Evolutionary conservation across 805 yeast genomes (phyloP).

Genomic region (Candida rishiriensis): DNA sequence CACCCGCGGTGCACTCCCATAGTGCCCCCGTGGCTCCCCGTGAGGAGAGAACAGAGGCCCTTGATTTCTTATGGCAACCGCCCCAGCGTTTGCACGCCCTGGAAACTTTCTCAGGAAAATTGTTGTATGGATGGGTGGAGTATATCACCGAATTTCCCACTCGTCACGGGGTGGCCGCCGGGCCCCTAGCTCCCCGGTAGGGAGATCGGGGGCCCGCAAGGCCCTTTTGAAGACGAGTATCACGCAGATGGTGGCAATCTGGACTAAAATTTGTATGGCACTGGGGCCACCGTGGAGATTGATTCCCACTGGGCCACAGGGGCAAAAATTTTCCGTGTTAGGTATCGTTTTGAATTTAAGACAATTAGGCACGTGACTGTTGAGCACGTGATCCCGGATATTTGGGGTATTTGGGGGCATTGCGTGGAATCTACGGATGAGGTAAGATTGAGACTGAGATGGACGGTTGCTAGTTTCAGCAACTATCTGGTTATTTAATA

Average conservation of each 20-base stretch:
- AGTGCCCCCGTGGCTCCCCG: constrained; percentile 4
- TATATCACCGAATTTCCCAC: constrained; percentile 40
- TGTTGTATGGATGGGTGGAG: constrained; percentile 20
- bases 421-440: too few species aligned
- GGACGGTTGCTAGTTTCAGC: too few species aligned
- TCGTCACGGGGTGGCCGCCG: constrained; percentile 18
- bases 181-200: not conserved
- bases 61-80: constrained; percentile 33
- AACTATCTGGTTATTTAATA: too few species aligned
- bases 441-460: too few species aligned
- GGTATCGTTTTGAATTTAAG: too few species aligned
- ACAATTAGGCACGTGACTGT: too few species aligned
- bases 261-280: constrained; percentile 1
- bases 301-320: constrained; percentile 11
- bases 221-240: constrained; percentile 31
- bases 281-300: too few species aligned
- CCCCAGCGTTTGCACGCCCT: constrained; percentile 37
- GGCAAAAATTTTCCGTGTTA: not conserved
- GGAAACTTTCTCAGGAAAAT: constrained; percentile 33
- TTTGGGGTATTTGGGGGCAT: too few species aligned
- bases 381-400: too few species aligned
- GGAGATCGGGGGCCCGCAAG: too few species aligned
- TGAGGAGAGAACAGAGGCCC: constrained; percentile 4
- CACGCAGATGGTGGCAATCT: constrained; percentile 29
- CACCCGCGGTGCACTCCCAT: constrained; percentile 37